A percentile compares a stretch with the other conserved stretches of the same genome.
phyloP scores from a whole-genome alignment of 164 flowering plant genomes.

The Warburgia ugandensis region DNA sequence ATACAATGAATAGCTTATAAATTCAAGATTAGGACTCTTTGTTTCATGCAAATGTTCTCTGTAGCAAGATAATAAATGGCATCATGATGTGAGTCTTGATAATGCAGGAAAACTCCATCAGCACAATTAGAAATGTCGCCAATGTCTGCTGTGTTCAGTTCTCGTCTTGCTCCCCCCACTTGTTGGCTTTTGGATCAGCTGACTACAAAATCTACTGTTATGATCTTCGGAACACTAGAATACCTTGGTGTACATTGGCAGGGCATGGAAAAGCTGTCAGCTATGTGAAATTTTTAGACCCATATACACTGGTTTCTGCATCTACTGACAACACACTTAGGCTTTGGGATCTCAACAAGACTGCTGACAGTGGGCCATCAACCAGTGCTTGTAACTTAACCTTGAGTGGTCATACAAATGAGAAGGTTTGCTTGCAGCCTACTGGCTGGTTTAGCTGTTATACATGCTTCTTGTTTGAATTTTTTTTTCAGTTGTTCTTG shows the following conservation, averaged over 20 bases:
- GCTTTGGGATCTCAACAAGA: conserved; percentile 87
- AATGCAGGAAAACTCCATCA: conserved; percentile 55
- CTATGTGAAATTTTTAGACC: conserved; percentile 84
- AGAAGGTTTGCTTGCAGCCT: conserved; percentile 49
- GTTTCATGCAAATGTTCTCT: too few species aligned
- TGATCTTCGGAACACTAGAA: conserved; percentile 71
- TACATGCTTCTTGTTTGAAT: background rate
- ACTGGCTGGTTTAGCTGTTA: conserved; percentile 4
- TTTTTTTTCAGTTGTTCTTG: background rate
- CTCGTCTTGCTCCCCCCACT: conserved; percentile 64
- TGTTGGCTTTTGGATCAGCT: conserved; percentile 86
- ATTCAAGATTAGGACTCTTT: too few species aligned
- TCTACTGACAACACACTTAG: conserved; percentile 90
- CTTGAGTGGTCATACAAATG: conserved; percentile 79
- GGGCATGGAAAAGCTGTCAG: conserved; percentile 92
- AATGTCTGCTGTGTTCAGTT: conserved; percentile 96
- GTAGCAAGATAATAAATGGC: too few species aligned
- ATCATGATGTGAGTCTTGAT: conserved; percentile 2
- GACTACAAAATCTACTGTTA: conserved; percentile 81
- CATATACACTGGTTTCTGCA: conserved; percentile 76
- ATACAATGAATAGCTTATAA: too few species aligned
- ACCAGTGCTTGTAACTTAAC: conserved; percentile 68
- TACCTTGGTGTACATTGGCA: conserved; percentile 84
- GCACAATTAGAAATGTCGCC: conserved; percentile 69
- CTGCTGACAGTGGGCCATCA: conserved; percentile 45